Base-by-base conservation (phyloP, 495 filamentous ascomycete genomes). In the Podospora anserina region DNA sequence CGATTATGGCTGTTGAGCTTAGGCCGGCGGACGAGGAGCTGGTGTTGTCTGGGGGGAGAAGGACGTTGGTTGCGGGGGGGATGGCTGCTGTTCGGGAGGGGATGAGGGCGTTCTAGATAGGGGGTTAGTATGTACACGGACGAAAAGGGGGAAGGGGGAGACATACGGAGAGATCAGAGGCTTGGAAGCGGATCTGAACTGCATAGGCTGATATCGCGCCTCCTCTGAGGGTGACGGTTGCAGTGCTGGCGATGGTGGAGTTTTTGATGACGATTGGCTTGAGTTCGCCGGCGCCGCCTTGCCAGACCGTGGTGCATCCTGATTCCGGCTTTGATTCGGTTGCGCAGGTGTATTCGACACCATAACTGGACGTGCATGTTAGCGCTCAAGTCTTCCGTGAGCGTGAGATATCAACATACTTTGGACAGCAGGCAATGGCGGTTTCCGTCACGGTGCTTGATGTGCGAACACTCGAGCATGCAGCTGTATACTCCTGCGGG, bases 401-500 rank as follows among this genome's bases (percentile, higher is more conserved):
- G 32, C 26, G 2, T 13, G 16, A 26, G 7, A 2, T n/a, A n/a
- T 63, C 56, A 34, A 69, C 75, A 53, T 75, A 76, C 70, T 69
- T 75, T 1, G 76, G 76, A 63, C 76, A 78, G 66, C 76, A 78
- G 7, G 75, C 59, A 0, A 76, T 56, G 2, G 71, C 74, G 13
- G 76, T 76, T 61, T 74, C 74, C 19, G 71, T 70, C 34, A 63
- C 64, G 20, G 65, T 26, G 44, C 55, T 67, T 11, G 65, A 39
- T 0, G 70, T 60, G 13, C 68, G 34, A 20, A 71, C 15, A 23
- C 65, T 75, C 26, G 73, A 69, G 57, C 76, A 78, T 60, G 75
- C 76, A 11, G 72, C 56, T 9, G 76, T 78, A 66, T 78, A 78
- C 6, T 75, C 76, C 28, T 61, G 18, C 15, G 76, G 76, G 59